A percentile compares a stretch with the other conserved stretches of the same genome.
These are phyloP conservation scores for Mariannaea sp. DNA, from an alignment of 2,329 filamentous ascomycete species.

Conservation along the genomic window DNA sequence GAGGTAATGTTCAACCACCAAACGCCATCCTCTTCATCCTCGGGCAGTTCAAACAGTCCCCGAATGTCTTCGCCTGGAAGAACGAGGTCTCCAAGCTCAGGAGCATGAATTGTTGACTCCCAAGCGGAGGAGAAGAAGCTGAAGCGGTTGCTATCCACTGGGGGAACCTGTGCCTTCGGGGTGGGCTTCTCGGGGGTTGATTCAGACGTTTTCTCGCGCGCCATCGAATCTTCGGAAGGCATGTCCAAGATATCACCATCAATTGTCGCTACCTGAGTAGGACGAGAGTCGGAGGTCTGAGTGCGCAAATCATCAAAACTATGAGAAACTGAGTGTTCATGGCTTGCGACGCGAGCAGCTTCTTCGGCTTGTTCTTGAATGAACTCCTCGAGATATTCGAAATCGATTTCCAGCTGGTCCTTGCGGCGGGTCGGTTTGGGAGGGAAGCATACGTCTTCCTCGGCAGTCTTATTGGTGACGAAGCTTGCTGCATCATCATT, in stretches of 20 bases:
- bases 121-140: constrained; percentile 97
- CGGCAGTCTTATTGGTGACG: constrained; percentile 70
- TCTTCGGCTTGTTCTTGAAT: constrained; percentile 63
- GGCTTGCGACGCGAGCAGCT: constrained; percentile 54
- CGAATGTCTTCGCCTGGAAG: constrained; percentile 89
- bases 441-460: constrained; percentile 90
- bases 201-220: constrained; percentile 53
- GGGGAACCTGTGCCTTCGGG: constrained; percentile 46
- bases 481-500: constrained; percentile 66
- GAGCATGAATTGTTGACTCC: constrained; percentile 90
- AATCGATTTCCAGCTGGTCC: constrained; percentile 85
- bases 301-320: constrained; percentile 43
- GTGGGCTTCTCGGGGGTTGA: constrained; percentile 19
- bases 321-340: constrained; percentile 49
- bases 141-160: constrained; percentile 76
- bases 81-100: constrained; percentile 84
- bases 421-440: constrained; percentile 68
- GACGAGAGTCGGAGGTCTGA: constrained; percentile 34
- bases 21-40: constrained; percentile 73
- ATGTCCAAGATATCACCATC: constrained; percentile 64
- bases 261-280: constrained; percentile 51
- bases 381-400: constrained; percentile 92
- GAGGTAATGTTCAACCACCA: constrained; percentile 98
- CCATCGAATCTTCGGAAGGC: constrained; percentile 51
- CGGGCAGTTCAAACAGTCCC: constrained; percentile 76